Conservation (phyloP, 352 stramenopile species). For the Globisporangium okanoganense region DNA sequence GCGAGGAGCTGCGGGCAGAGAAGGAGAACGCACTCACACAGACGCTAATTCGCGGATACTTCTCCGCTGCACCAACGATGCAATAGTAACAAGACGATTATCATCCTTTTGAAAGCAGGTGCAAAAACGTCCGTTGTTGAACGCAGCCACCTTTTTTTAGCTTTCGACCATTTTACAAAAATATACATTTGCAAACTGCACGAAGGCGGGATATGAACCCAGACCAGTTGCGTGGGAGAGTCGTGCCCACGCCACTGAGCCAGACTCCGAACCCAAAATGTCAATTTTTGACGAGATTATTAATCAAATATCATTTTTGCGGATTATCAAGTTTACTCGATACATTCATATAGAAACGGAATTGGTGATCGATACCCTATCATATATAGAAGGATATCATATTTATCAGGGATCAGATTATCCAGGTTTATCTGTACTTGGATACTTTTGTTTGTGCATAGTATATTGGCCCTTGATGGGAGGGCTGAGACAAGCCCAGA, state of each 20-base stretch:
- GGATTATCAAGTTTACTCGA: background rate
- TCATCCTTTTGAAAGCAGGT: background rate
- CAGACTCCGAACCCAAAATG: background rate
- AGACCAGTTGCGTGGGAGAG: slow-evolving; percentile 1
- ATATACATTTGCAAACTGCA: slow-evolving; percentile 6
- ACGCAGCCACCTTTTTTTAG: background rate
- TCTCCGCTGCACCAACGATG: background rate
- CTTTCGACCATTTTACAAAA: slow-evolving; percentile 1
- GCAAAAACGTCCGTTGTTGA: background rate
- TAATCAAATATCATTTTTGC: slow-evolving; percentile 2
- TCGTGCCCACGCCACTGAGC: background rate
- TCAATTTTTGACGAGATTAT: slow-evolving; percentile 1
- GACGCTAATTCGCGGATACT: background rate
- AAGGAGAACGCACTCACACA: background rate
- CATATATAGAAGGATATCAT: slow-evolving; percentile 1
- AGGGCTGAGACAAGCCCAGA: too few species aligned
- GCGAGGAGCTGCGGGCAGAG: background rate
- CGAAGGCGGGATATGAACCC: slow-evolving; percentile 2
- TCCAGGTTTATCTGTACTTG: background rate
- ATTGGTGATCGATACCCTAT: background rate
- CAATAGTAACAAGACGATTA: background rate
- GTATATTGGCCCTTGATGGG: too few species aligned
- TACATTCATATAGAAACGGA: slow-evolving; percentile 1
- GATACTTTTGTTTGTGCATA: too few species aligned
- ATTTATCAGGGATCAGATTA: slow-evolving; percentile 1